Evolutionary conservation across 2,329 filamentous ascomycete genomes (phyloP), one percentile per base, ranked within the genome.

Genomic region (Aspergillus floridensis): DNA sequence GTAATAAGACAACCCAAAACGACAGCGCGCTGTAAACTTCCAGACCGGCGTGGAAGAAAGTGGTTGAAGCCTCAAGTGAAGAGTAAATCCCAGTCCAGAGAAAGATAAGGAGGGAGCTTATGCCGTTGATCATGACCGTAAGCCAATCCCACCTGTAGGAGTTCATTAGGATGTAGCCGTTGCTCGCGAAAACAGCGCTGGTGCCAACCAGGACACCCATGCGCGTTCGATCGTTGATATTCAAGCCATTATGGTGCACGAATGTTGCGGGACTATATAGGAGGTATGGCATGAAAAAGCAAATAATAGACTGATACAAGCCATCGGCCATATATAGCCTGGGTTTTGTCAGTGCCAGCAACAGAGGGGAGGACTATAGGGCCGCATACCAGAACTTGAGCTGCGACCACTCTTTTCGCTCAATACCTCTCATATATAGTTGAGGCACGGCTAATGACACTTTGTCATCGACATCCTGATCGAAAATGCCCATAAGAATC

Each of bases 121-220:
- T 84, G 24, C 78, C 77, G 54, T 96, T 89, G 63, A 97, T 88
- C 60, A 96, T 80, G 22, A 93, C 77, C 78, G 96, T 96, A 69
- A 99, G 82, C 93, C 93, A 99, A 75, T 99, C 95, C 95, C 95
- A 99, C 61, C 93, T 87, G 76, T 96, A 98, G 0, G 91, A 96
- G 77, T 99, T 99, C 79, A 98, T 87, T 65, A 99, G 81, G 66
- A 99, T 91, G 79, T 98, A 99, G 60, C 88, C 80, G 76, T 99
- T 99, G 81, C 96, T 96, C 46, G 91, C 88, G 66, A 96, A 79
- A 59, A 99, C 88, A 6, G 91, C 88, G 14, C 91, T 90, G 59
- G 91, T 91, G 3, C 88, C 92, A 67, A 97, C 86, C 74, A 95
- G 96, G 56, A 91, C 85, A 69, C 95, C 95, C 70, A 99, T 89